Conservation (phyloP, 2,329 filamentous ascomycete genomes). For the Orbilia oligospora region DNA sequence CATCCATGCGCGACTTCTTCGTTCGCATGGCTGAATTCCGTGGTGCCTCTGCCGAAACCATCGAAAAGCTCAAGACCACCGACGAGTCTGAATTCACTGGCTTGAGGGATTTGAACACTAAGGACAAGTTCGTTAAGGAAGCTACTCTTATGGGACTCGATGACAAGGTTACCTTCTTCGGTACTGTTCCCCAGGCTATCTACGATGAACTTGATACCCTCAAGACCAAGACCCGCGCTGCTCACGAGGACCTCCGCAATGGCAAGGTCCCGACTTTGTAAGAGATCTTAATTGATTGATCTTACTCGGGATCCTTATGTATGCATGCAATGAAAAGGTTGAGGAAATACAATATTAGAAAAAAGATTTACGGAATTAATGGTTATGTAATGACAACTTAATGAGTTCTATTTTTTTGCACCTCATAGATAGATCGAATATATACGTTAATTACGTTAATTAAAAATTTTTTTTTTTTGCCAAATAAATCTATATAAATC, state of each 20-base stretch:
- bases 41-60: constrained; percentile 25
- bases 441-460: constrained; percentile 35
- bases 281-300: constrained; percentile 31
- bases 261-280: constrained; percentile 44
- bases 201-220: constrained; percentile 27
- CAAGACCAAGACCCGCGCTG: constrained; percentile 29
- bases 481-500: too few relatives aligned
- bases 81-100: constrained; percentile 26
- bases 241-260: constrained; percentile 32
- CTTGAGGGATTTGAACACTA: constrained; percentile 22
- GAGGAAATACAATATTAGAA: constrained; percentile 9
- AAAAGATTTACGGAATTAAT: constrained; percentile 17
- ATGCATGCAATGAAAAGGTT: not conserved
- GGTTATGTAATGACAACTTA: constrained; percentile 41
- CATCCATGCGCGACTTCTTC: constrained; percentile 35
- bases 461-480: constrained; percentile 14
- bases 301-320: constrained; percentile 7
- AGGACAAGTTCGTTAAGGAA: constrained; percentile 47
- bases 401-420: constrained; percentile 23
- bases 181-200: constrained; percentile 28
- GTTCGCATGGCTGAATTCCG: constrained; percentile 30
- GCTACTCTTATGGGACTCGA: constrained; percentile 29
- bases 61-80: constrained; percentile 36
- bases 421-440: constrained; percentile 19
- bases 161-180: constrained; percentile 24